These are phyloP conservation scores for Epithele typhae DNA, from an alignment of 768 basidiomycete genomes.

Conservation along the genomic window DNA sequence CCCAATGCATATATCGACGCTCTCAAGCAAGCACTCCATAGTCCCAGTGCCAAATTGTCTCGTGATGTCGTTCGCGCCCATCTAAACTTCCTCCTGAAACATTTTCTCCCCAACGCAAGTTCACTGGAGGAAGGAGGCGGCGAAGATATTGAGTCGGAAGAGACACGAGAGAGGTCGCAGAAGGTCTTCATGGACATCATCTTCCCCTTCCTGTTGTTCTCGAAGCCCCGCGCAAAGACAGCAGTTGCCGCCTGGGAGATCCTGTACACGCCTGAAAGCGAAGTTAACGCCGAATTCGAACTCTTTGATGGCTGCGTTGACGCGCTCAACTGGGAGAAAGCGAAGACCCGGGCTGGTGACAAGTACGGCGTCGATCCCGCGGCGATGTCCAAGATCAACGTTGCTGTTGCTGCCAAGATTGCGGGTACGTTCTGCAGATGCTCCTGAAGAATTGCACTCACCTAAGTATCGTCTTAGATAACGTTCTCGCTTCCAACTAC, in stretches of 20 bases:
- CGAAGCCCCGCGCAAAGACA: constrained; percentile 66
- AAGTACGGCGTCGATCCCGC: constrained; percentile 26
- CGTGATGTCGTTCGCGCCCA: constrained; percentile 52
- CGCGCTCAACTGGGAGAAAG: constrained; percentile 34
- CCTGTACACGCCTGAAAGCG: constrained; percentile 35
- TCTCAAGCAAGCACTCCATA: constrained; percentile 33
- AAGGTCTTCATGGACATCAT: constrained; percentile 49
- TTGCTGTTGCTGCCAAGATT: constrained; percentile 52
- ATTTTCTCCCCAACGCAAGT: constrained; percentile 34
- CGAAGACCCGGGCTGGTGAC: constrained; percentile 22
- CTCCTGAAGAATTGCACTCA: constrained; percentile 1
- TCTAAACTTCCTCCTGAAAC: constrained; percentile 47
- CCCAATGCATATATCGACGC: constrained; percentile 39
- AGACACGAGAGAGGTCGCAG: constrained; percentile 11
- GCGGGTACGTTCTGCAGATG: constrained; percentile 45
- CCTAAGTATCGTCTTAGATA: constrained; percentile 35
- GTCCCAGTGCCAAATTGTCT: constrained; percentile 40
- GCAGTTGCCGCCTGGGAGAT: constrained; percentile 68
- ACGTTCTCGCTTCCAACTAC: constrained; percentile 52
- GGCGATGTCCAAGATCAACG: constrained; percentile 49
- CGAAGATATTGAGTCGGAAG: constrained; percentile 3
- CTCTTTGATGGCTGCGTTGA: constrained; percentile 55
- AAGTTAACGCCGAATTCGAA: constrained; percentile 27
- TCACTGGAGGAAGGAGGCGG: neutral
- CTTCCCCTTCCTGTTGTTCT: constrained; percentile 72